Evolutionary conservation across 2,329 filamentous ascomycete species (phyloP).

Genomic region (Colletotrichum sp.): DNA sequence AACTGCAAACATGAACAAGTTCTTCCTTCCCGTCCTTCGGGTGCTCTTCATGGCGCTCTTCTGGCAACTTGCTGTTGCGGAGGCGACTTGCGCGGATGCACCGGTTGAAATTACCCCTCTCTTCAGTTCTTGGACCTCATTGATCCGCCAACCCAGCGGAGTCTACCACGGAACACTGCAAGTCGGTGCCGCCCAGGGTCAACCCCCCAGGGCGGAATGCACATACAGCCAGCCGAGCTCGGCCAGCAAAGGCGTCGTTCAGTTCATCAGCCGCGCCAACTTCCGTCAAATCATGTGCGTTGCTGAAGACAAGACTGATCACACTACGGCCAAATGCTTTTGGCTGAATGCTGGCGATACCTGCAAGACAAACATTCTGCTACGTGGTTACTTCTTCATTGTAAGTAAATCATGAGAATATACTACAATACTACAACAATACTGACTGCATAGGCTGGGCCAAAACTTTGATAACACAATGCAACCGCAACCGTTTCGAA

Average conservation of each 20-base stretch:
- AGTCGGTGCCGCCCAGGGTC: neutral
- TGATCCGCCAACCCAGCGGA: neutral
- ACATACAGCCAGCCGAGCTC: neutral
- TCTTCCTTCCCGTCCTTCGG: fast-evolving
- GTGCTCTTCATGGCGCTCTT: neutral
- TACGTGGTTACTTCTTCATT: neutral
- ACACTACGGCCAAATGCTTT: neutral
- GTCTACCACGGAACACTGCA: neutral
- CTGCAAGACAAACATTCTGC: neutral
- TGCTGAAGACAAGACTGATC: neutral
- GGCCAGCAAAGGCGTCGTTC: neutral
- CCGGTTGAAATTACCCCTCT: neutral
- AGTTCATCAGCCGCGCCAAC: neutral
- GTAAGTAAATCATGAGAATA: neutral
- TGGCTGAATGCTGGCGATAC: neutral
- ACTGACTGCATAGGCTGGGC: neutral
- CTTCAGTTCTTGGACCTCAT: neutral
- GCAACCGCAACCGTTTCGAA: neutral
- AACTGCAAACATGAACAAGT: fast-evolving
- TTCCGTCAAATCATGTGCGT: neutral
- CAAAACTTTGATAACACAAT: neutral
- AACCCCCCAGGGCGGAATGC: neutral
- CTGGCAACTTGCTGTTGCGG: neutral
- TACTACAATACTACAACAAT: neutral
- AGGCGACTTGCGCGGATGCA: neutral